Evolutionary conservation across 371 early-diverging fungal genomes (phyloP).

Genomic region (Sporodiniella umbellata): DNA sequence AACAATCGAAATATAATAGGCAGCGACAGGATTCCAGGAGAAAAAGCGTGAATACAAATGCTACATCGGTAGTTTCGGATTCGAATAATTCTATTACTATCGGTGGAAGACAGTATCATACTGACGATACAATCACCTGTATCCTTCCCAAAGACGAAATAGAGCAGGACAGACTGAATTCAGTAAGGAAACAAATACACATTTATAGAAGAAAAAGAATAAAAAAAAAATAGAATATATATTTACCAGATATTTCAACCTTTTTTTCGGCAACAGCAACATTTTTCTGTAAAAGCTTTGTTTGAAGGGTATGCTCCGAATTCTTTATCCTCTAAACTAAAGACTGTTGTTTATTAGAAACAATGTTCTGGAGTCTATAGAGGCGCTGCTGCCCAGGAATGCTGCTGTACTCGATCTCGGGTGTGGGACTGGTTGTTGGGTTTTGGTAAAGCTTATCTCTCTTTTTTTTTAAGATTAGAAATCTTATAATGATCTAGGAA

Average conservation of each 20-base stretch:
- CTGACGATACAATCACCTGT: conserved; percentile 30
- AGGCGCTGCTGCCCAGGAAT: conserved; percentile 1
- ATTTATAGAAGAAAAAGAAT: too few relatives aligned
- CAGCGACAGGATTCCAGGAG: background rate
- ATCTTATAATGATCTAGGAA: conserved; percentile 26
- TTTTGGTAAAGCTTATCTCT: conserved; percentile 12
- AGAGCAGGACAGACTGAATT: conserved; percentile 49
- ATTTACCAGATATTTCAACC: too few relatives aligned
- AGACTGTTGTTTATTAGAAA: conserved; percentile 9
- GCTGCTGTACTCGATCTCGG: conserved; percentile 22
- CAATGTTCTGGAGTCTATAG: conserved; percentile 24
- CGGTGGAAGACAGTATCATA: conserved; percentile 42
- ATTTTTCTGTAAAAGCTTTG: conserved; percentile 23
- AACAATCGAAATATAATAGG: background rate
- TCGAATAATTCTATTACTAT: conserved; percentile 26
- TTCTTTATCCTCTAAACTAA: background rate
- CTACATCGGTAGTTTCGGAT: background rate
- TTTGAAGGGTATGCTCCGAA: conserved; percentile 7
- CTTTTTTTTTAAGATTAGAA: conserved; percentile 4
- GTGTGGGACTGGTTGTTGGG: conserved; percentile 29
- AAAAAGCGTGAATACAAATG: background rate
- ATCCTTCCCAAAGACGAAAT: conserved; percentile 46
- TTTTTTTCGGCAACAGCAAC: conserved; percentile 12
- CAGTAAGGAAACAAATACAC: conserved; percentile 17
- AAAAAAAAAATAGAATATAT: too few relatives aligned